These are phyloP conservation scores for Russula emetica DNA, from an alignment of 768 basidiomycete genomes.

Conservation along the genomic window DNA sequence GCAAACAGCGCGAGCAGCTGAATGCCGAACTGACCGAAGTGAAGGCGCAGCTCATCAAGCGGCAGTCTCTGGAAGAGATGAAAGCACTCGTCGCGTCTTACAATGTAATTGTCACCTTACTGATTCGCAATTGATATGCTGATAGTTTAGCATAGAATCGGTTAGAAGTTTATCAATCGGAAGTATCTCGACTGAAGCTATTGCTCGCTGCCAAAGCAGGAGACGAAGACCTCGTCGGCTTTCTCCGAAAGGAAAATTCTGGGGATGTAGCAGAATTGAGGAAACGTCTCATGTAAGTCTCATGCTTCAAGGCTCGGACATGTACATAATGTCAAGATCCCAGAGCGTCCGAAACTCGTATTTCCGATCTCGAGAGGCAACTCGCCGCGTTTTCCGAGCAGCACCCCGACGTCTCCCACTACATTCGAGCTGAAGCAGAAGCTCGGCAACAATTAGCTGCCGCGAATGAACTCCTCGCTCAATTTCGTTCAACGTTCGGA, in stretches of 20 bases:
- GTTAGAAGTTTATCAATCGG: constrained; percentile 63
- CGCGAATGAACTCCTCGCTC: constrained; percentile 47
- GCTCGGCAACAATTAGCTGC: constrained; percentile 47
- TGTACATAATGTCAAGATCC: constrained; percentile 7
- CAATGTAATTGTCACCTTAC: constrained; percentile 8
- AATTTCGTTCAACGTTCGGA: constrained; percentile 64
- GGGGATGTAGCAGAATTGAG: constrained; percentile 50
- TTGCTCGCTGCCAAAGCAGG: constrained; percentile 71
- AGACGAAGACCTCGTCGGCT: constrained; percentile 66
- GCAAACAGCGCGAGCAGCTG: constrained; percentile 26
- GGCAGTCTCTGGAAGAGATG: constrained; percentile 22
- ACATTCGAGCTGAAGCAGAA: constrained; percentile 49
- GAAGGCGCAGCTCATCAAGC: constrained; percentile 25
- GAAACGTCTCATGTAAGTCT: constrained; percentile 50
- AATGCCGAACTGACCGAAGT: constrained; percentile 26
- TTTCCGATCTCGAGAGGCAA: constrained; percentile 49
- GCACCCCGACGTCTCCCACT: constrained; percentile 50
- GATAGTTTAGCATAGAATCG: constrained; percentile 52
- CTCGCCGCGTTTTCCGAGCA: constrained; percentile 44
- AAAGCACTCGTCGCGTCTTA: constrained; percentile 20
- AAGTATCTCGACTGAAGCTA: constrained; percentile 67
- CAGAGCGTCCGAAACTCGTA: constrained; percentile 53
- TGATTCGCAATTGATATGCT: neutral
- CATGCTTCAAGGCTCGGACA: neutral
- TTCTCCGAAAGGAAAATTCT: constrained; percentile 56